Base-by-base conservation (phyloP, 345 rosid species). In the Syzygium aqueum region DNA sequence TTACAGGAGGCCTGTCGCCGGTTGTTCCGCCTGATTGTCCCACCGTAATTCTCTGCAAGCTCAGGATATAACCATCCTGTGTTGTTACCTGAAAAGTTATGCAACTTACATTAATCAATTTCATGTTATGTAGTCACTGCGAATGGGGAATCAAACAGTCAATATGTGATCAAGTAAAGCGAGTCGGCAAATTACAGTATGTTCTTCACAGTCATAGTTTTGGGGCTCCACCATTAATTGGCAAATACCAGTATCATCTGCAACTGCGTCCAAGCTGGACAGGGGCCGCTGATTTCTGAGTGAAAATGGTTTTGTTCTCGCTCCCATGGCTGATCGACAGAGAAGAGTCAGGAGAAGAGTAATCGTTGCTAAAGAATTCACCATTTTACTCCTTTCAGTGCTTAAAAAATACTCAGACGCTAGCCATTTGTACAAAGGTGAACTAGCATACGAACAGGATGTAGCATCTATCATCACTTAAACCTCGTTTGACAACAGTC, bases 1-100 rank as follows among this genome's bases (percentile, higher is more conserved):
- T 89, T 87, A 94, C 93, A 2, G 94, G 94, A 11, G 90, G 90
- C 54, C 89, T 87, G 83, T 80, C 84, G 49, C 83, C 91, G 22
- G 86, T 22, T 37, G 87, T 78, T 57, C 85, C 87, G 17, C 91
- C 92, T 8, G 91, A 91, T 73, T 63, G 53, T n/a, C 93, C 91
- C 8, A 23, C 65, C 8, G 94, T 93, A 78, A 95, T 93, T 77
- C 94, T 92, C 89, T 92, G 97, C 86, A 95, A 17, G 89, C 94
- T 92, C 50, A 95, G 94, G 80, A 93, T 89, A 61, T 88, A 93
- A 14, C 95, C 97, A 88, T 94, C 95, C 87, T 88, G 33, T 10
- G 95, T 94, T 6, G 93, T 92, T 37, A 94, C 95, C 95, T 93
- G 87, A 33, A 67, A 28, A 67, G 33, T 67, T 83, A 90, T 87